Conservation (phyloP, 768 basidiomycete species). For the Galerina marginata region DNA sequence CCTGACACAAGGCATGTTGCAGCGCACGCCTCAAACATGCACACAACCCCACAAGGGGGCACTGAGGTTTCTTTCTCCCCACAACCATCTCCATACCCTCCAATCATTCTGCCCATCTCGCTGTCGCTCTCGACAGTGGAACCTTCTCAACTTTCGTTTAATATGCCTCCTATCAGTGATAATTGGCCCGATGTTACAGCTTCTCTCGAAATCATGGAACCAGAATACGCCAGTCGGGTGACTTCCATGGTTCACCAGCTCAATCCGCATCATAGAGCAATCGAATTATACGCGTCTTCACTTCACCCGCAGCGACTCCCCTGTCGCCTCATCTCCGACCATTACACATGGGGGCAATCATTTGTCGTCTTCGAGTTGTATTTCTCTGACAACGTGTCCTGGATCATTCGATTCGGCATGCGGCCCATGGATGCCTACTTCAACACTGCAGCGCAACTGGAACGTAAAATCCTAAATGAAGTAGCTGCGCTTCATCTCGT, state of each 20-base stretch:
- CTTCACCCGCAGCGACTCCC: constrained; percentile 35
- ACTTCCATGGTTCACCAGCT: constrained; percentile 42
- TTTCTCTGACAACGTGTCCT: constrained; percentile 38
- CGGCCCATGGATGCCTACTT: constrained; percentile 45
- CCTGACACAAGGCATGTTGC: constrained; percentile 20
- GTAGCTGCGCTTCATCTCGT: constrained; percentile 48
- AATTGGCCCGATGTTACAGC: constrained; percentile 43
- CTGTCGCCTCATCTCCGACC: constrained; percentile 37
- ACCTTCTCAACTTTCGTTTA: constrained; percentile 12
- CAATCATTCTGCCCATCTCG: constrained; percentile 1
- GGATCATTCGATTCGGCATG: constrained; percentile 49
- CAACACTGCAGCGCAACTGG: constrained; percentile 47
- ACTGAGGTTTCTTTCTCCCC: constrained; percentile 21
- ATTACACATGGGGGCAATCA: constrained; percentile 48
- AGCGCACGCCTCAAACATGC: constrained; percentile 33
- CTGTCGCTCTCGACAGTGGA: not conserved
- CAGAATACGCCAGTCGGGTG: constrained; percentile 39
- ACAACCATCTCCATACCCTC: constrained; percentile 9
- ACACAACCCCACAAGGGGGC: constrained; percentile 20
- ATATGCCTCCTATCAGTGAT: constrained; percentile 41
- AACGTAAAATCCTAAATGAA: constrained; percentile 49
- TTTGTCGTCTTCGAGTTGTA: constrained; percentile 45
- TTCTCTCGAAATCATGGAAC: constrained; percentile 40
- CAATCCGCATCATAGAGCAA: constrained; percentile 32
- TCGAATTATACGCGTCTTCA: constrained; percentile 40